A percentile compares a stretch with the other conserved stretches of the same genome.
Conservation (phyloP, 805 yeast genomes). For the Sugiyamaella chiloensis region DNA sequence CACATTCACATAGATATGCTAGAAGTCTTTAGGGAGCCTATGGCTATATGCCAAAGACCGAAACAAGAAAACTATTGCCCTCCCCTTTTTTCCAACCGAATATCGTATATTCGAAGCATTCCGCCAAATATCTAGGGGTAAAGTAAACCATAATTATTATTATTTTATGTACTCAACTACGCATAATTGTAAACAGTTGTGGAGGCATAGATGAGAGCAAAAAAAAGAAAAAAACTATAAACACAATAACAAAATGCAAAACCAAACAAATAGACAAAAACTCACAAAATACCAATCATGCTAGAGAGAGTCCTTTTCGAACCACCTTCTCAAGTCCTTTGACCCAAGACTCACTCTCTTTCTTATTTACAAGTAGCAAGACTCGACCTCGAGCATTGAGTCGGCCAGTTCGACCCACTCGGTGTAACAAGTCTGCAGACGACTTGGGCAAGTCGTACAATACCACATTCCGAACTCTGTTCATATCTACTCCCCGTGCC, state of each 20-base stretch:
- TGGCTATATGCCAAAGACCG: neutral
- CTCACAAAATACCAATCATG: conserved; percentile 2
- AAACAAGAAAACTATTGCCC: neutral
- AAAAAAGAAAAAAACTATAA: neutral
- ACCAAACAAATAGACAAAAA: too few relatives aligned
- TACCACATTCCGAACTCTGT: conserved; percentile 74
- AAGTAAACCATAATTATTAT: too few relatives aligned
- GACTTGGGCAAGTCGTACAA: conserved; percentile 82
- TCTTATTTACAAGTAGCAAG: conserved; percentile 67
- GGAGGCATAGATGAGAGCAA: neutral
- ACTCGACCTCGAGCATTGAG: conserved; percentile 88
- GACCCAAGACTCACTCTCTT: conserved; percentile 72
- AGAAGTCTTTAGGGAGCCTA: too few relatives aligned
- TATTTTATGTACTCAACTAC: too few relatives aligned
- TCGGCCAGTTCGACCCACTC: conserved; percentile 94
- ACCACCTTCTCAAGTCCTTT: conserved; percentile 73
- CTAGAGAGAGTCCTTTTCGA: conserved; percentile 14
- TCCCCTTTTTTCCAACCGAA: neutral
- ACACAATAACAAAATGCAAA: neutral
- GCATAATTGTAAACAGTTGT: neutral
- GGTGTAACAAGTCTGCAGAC: conserved; percentile 81
- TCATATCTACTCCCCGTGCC: conserved; percentile 87
- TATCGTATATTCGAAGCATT: neutral
- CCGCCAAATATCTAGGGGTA: too few relatives aligned
- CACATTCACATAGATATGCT: too few relatives aligned